Evolutionary conservation across 2,329 filamentous ascomycete genomes (phyloP), one percentile per base, ranked within the genome.

Genomic region (Biscogniauxia mediterranea): DNA sequence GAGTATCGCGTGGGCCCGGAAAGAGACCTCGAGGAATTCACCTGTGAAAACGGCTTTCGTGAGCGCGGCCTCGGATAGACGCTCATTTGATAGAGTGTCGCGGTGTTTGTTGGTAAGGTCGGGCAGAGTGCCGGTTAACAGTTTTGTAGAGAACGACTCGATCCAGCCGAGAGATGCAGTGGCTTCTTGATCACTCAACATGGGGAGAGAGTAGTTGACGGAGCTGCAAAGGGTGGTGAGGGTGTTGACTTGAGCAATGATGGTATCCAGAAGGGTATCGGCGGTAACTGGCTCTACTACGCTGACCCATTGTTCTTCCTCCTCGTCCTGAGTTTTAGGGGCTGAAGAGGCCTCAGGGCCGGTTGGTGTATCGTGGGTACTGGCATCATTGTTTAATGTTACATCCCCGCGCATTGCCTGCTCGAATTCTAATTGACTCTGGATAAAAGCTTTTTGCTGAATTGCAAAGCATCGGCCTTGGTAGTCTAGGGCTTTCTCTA

Each of bases 251-350:
- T 89, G 85, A 4, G 88, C 87, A 32, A 89, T 79, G 15, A 87
- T 80, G 0, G 88, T 91, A 63, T 92, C 89, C 1, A 91, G 77
- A 6, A 92, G 81, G 1, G 86, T 85, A 54, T 82, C 80, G 25
- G 85, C 82, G 1, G 87, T 89, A 25, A 90, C 78, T 0, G 88
- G 85, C 64, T 89, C 87, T 58, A 89, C 80, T n/a, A 92, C 81
- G 3, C 81, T 83, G 19, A 86, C 88, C 83, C 86, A 90, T 68
- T 88, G 83, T 62, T 87, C 86, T 46, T 83, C 72, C 28, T 67
- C 67, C 71, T 61, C 52, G 66, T 75, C 54, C 15, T 50, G 26
- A 6, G 56, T 38, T 20, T 70, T 70, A 15, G 71, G 68, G n/a
- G 67, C 59, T 17, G 71, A 66, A 2, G 64, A 61, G 26, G 58